Evolutionary conservation across 2,329 filamentous ascomycete genomes (phyloP), one percentile per base, ranked within the genome.

Genomic region (Stagonosporopsis vannaccii): DNA sequence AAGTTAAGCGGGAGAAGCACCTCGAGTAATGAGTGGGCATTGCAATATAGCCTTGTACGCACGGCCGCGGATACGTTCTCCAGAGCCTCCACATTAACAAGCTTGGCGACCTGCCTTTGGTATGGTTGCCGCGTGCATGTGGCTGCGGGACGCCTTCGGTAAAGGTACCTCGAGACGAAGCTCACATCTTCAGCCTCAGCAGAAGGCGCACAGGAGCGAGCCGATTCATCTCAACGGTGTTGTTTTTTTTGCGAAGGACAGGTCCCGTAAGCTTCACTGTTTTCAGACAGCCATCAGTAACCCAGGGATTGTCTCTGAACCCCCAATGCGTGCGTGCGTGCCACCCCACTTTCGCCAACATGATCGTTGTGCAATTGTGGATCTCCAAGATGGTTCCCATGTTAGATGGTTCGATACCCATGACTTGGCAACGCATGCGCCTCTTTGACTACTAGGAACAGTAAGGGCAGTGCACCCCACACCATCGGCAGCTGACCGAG

Each of bases 61-160:
- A 51, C 53, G 47, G 53, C 53, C 53, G 53, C 53, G 53, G 53
- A 56, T 51, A 51, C 47, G 9, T 43, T 47, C 42, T 51, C 42
- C 37, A 56, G 15, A n/a, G 22, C 39, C 33, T 44, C 8, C 39
- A 46, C 52, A 32, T 15, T 25, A 17, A 22, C 19, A 20, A 20
- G 17, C 47, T 56, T 51, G 47, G 53, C 53, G 20, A 39, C 7
- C 43, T 42, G 15, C 22, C 13, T 47, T 36, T 11, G 22, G 42
- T 51, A 25, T 41, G 47, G 37, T 28, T 20, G 53, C 47, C 47
- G 47, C 30, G 41, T 36, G 33, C n/a, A 33, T 25, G 42, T 43
- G 40, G 25, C 45, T 45, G 41, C 40, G 40, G 37, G 48, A 37
- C n/a, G 25, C 26, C 36, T 15, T 48, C 23, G 42, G 37, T 19